Evolutionary conservation across 2,329 filamentous ascomycete genomes (phyloP), one percentile per base, ranked within the genome.

Genomic region (Talaromyces sp.): DNA sequence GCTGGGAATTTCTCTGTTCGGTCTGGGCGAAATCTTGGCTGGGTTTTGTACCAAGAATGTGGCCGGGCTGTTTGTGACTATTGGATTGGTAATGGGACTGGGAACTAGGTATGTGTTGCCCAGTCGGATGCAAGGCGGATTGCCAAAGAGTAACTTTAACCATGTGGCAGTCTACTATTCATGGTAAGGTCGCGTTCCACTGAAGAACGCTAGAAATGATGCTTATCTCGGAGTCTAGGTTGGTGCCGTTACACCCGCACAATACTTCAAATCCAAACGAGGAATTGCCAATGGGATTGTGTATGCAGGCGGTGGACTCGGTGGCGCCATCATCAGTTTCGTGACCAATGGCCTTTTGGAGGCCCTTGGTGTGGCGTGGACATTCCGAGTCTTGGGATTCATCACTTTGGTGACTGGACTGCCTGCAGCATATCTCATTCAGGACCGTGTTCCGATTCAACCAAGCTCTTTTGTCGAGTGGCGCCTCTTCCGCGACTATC

Each of bases 281-380:
- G 82, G 81, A 59, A 77, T 88, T 6, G 86, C 86, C 13, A 86
- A 85, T 66, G 84, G 85, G 0, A 81, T 88, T 57, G 78, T 81
- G 0, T 81, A 85, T 1, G 80, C 83, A 1, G 86, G 86, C 0
- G 82, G 81, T 19, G 86, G 86, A 0, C 64, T 87, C 0, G 86
- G 86, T 2, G 86, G 85, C 0, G 69, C 88, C 22, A 75, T 83
- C 0, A 88, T 86, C 71, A 83, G 79, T 10, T 79, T 88, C 0
- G 81, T 81, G 0, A 79, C 85, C 0, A 82, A 85, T 30, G 79
- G 82, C 0, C 84, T 87, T 73, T 83, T 89, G 42, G 75, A 80
- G 8, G 75, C 75, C 17, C 75, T 86, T 3, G 83, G 84, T 0
- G 70, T 88, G 0, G 74, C 78, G 0, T 88, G 85, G 85, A 80